phyloP scores from a whole-genome alignment of 2,329 filamentous ascomycete genomes.

The Didymellaceae sp. region DNA sequence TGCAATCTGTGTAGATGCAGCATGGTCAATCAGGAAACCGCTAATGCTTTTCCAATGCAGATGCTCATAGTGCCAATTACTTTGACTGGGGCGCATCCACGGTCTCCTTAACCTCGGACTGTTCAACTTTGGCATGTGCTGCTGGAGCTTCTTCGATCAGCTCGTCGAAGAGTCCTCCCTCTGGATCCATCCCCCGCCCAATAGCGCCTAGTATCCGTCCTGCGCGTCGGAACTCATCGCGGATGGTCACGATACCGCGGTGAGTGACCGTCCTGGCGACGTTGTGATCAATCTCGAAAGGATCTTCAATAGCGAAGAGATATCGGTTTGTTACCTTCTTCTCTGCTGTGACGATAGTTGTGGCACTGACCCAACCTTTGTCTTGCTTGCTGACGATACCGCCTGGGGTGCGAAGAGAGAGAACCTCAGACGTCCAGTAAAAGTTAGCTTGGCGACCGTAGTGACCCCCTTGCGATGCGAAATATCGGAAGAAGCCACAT shows the following conservation, averaged over 20 bases:
- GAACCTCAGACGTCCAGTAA: constrained; percentile 79
- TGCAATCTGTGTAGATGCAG: too few relatives aligned
- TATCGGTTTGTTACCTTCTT: constrained; percentile 81
- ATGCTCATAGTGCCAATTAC: neutral
- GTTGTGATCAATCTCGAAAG: constrained; percentile 87
- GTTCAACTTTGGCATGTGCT: constrained; percentile 3
- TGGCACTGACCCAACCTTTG: constrained; percentile 88
- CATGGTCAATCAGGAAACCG: too few relatives aligned
- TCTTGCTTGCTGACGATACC: constrained; percentile 75
- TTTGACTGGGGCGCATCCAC: neutral
- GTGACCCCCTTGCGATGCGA: constrained; percentile 59
- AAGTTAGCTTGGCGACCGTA: constrained; percentile 63
- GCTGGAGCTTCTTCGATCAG: constrained; percentile 31
- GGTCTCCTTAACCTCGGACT: neutral
- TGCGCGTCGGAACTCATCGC: constrained; percentile 83
- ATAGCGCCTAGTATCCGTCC: constrained; percentile 64
- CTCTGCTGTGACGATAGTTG: constrained; percentile 65
- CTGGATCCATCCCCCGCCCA: constrained; percentile 32
- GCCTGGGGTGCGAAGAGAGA: constrained; percentile 75
- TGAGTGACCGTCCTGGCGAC: constrained; percentile 86
- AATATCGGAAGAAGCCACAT: constrained; percentile 88
- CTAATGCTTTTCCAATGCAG: neutral
- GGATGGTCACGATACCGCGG: constrained; percentile 78
- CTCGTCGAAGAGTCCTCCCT: constrained; percentile 47
- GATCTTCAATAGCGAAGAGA: constrained; percentile 89